phyloP scores from a whole-genome alignment of 2,329 filamentous ascomycete species.

The Fusarium humuli region DNA sequence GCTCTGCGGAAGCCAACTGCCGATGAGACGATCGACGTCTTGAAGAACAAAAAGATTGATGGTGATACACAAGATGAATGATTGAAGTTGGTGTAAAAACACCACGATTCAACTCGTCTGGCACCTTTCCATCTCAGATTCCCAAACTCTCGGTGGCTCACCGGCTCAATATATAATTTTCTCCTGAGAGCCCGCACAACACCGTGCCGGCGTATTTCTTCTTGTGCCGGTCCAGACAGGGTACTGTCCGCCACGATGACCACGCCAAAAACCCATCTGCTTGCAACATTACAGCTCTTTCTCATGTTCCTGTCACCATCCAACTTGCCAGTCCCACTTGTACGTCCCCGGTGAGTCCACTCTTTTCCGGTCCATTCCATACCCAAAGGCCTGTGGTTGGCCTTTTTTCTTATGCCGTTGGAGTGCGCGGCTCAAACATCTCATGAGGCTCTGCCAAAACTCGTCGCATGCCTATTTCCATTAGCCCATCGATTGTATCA shows the following conservation, averaged over 20 bases:
- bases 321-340: slow-evolving; percentile 30
- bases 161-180: slow-evolving; percentile 37
- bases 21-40: slow-evolving; percentile 15
- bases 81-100: slow-evolving; percentile 2
- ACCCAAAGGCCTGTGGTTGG: slow-evolving; percentile 9
- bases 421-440: slow-evolving; percentile 39
- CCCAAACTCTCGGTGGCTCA: slow-evolving; percentile 10
- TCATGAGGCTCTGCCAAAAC: slow-evolving; percentile 40
- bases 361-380: slow-evolving; percentile 35
- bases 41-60: background rate
- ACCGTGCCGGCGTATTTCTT: slow-evolving; percentile 36
- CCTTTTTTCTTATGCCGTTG: slow-evolving; percentile 24
- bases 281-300: slow-evolving; percentile 28
- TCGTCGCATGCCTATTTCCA: slow-evolving; percentile 35
- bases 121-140: background rate
- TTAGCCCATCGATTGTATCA: slow-evolving; percentile 44
- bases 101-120: slow-evolving; percentile 5
- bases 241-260: slow-evolving; percentile 36
- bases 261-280: slow-evolving; percentile 31
- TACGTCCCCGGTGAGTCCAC: slow-evolving; percentile 34
- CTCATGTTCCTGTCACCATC: slow-evolving; percentile 23
- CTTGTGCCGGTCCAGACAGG: slow-evolving; percentile 37
- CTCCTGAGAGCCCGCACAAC: slow-evolving; percentile 11
- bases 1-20: slow-evolving; percentile 37
- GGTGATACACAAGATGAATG: background rate